phyloP scores from a whole-genome alignment of 2,329 filamentous ascomycete genomes.

The Dendrostoma leiphaemia region DNA sequence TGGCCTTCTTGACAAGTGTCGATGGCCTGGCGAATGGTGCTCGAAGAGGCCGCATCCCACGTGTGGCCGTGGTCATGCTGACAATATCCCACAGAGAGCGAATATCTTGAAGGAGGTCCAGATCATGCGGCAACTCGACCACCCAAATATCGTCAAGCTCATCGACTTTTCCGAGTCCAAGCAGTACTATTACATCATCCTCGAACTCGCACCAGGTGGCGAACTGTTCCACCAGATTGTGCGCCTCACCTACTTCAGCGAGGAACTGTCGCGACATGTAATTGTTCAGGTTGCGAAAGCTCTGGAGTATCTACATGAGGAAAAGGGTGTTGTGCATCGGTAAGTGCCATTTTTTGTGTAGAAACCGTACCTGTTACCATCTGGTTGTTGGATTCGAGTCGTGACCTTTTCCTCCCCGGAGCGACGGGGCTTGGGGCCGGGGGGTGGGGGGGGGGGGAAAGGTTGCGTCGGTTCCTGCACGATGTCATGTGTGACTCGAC shows the following conservation, averaged over 20 bases:
- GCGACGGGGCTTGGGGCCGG: neutral
- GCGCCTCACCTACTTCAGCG: constrained; percentile 96
- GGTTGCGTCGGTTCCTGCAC: too few species aligned
- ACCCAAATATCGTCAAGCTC: constrained; percentile 93
- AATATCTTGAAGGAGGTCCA: constrained; percentile 99
- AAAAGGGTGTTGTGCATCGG: constrained; percentile 95
- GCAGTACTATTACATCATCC: constrained; percentile 96
- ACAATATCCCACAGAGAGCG: constrained; percentile 65
- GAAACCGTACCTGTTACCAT: too few species aligned
- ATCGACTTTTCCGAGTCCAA: constrained; percentile 90
- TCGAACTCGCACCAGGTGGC: constrained; percentile 91
- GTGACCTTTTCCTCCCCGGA: too few species aligned
- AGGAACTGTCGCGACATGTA: constrained; percentile 90
- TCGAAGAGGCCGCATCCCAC: constrained; percentile 2
- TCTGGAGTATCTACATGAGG: constrained; percentile 89
- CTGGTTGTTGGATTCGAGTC: neutral
- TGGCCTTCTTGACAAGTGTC: constrained; percentile 22
- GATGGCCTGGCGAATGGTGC: constrained; percentile 1
- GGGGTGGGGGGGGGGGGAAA: too few species aligned
- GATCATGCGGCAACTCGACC: constrained; percentile 96
- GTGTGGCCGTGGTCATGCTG: constrained; percentile 21
- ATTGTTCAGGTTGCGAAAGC: constrained; percentile 95
- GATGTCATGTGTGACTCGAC: too few species aligned
- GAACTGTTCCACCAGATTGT: constrained; percentile 99
- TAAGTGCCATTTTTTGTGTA: constrained; percentile 47